Percentiles rank a stretch among this genome's conserved stretches.
Evolutionary conservation across 169 alveolate species (phyloP).

Genomic region (Eimeria zaria): DNA sequence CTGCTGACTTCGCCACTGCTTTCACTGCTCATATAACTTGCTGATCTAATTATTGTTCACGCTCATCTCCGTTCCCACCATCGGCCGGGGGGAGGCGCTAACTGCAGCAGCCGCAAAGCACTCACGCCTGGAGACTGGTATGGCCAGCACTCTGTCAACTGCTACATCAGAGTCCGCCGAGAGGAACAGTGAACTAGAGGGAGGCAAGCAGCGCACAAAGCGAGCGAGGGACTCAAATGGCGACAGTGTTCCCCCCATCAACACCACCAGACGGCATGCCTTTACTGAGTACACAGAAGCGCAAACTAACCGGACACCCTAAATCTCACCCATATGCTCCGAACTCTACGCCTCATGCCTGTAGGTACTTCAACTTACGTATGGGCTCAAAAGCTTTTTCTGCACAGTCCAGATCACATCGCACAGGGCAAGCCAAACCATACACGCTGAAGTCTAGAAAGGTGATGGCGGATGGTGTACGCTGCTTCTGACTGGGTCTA

Average conservation of each 20-base stretch:
- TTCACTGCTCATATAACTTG: background rate
- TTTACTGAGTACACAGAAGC: background rate
- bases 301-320: background rate
- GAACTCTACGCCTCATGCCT: background rate
- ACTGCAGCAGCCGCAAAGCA: background rate
- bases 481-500: background rate
- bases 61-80: background rate
- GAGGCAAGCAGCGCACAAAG: constrained; percentile 43
- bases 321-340: background rate
- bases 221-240: constrained; percentile 56
- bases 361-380: background rate
- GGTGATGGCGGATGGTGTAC: background rate
- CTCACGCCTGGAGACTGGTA: background rate
- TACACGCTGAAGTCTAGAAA: background rate
- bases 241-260: constrained; percentile 57
- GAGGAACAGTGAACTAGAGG: constrained; percentile 12
- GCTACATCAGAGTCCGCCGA: constrained; percentile 42
- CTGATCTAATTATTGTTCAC: background rate
- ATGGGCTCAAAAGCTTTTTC: constrained; percentile 55
- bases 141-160: constrained; percentile 24
- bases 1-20: background rate
- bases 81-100: background rate
- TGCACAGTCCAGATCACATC: constrained; percentile 13
- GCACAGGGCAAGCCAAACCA: background rate
- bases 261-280: constrained; percentile 38